These are phyloP conservation scores for Phalaenopsis aphrodite DNA, from an alignment of 106 monocot species.

Conservation along the genomic window DNA sequence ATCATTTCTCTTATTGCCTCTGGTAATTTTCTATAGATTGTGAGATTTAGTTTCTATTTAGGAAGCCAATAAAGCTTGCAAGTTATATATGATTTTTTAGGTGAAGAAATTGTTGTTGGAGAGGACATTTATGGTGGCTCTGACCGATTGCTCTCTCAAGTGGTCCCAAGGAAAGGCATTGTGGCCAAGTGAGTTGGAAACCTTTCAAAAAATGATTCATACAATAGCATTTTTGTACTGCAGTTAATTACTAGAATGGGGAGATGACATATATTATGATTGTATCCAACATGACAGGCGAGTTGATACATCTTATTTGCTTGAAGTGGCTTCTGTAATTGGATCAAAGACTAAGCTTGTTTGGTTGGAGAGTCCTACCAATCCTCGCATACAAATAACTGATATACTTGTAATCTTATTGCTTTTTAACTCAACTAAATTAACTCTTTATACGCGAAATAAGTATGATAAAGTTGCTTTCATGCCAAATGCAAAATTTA, in stretches of 20 bases:
- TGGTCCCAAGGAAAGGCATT: conserved; percentile 74
- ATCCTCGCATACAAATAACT: conserved; percentile 76
- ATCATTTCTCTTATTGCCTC: conserved; percentile 66
- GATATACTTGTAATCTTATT: conserved; percentile 59
- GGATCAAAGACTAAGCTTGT: conserved; percentile 62
- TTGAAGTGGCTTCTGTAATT: conserved; percentile 61
- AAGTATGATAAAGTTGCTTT: background rate
- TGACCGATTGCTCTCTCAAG: conserved; percentile 80
- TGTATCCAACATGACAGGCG: conserved; percentile 37
- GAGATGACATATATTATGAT: background rate
- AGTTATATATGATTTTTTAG: conserved; percentile 23
- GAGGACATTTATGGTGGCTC: conserved; percentile 98
- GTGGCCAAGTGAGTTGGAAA: conserved; percentile 58
- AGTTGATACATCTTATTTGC: conserved; percentile 61
- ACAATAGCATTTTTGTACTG: background rate
- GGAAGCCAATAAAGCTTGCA: background rate
- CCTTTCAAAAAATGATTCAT: background rate
- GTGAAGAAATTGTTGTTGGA: conserved; percentile 89
- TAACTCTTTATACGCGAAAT: background rate
- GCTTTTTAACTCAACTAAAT: background rate
- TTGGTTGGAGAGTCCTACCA: conserved; percentile 97
- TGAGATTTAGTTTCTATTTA: conserved; percentile 1
- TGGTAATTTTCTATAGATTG: conserved; percentile 27
- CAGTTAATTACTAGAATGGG: background rate
- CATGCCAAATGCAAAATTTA: background rate